Conservation (phyloP, 106 monocot genomes). For the Dendrobium officinale region DNA sequence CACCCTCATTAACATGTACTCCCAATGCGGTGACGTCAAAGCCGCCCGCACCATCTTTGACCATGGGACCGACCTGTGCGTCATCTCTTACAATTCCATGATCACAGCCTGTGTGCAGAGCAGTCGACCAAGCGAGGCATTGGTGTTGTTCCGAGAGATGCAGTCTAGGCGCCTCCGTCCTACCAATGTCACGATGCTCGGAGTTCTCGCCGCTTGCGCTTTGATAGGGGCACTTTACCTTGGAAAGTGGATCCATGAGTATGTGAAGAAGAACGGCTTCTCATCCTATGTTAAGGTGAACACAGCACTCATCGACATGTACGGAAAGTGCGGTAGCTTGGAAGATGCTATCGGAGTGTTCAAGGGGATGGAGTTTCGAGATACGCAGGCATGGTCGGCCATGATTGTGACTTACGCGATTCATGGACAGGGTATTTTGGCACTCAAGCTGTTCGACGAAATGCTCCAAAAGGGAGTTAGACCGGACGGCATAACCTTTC, state of each 20-base stretch:
- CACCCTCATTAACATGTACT: slow-evolving; percentile 72
- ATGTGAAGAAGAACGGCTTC: slow-evolving; percentile 37
- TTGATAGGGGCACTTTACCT: slow-evolving; percentile 57
- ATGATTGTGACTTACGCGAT: slow-evolving; percentile 72
- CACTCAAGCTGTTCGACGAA: slow-evolving; percentile 36
- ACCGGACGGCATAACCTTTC: slow-evolving; percentile 70
- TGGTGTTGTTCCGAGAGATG: slow-evolving; percentile 54
- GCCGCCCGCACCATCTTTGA: slow-evolving; percentile 44
- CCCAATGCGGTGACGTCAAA: slow-evolving; percentile 46
- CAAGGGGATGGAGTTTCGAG: slow-evolving; percentile 35
- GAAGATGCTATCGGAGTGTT: slow-evolving; percentile 55
- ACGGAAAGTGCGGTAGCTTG: slow-evolving; percentile 78
- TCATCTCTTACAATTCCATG: slow-evolving; percentile 63
- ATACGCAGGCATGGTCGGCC: slow-evolving; percentile 76
- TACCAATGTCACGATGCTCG: slow-evolving; percentile 64
- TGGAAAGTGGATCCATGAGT: slow-evolving; percentile 69
- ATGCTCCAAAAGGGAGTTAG: slow-evolving; percentile 34
- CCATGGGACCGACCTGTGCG: slow-evolving; percentile 12
- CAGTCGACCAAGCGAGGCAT: slow-evolving; percentile 44
- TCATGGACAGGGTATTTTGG: slow-evolving; percentile 49
- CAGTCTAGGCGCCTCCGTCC: slow-evolving; percentile 36
- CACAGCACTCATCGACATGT: slow-evolving; percentile 78
- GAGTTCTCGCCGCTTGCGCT: slow-evolving; percentile 52
- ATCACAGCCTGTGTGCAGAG: slow-evolving; percentile 42
- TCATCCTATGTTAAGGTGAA: slow-evolving; percentile 36